Conservation (phyloP, 139 green algal species). For the Haematococcus sp. region DNA sequence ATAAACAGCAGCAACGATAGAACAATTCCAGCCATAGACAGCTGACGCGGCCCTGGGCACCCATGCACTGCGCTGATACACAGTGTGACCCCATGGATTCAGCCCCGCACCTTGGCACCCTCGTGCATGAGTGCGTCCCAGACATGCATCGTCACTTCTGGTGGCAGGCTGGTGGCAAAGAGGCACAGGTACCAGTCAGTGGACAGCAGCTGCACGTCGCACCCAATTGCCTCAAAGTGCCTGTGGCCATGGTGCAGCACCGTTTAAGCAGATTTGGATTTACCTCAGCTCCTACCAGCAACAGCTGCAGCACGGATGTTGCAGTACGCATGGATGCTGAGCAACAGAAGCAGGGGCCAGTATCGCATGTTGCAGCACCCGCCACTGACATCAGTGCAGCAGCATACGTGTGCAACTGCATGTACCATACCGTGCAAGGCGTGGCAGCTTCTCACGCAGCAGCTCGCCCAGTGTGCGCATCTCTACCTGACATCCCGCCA, state of each 20-base stretch:
- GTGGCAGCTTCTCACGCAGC: background rate
- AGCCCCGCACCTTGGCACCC: constrained; percentile 69
- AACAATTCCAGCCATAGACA: too few species aligned
- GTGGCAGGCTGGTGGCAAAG: constrained; percentile 68
- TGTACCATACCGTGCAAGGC: background rate
- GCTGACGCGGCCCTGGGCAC: too few species aligned
- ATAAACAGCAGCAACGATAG: background rate
- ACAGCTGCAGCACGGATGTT: too few species aligned
- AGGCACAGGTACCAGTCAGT: constrained; percentile 88
- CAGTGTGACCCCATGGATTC: background rate
- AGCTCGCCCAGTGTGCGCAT: constrained; percentile 52
- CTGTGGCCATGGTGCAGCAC: constrained; percentile 49
- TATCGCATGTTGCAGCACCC: too few species aligned
- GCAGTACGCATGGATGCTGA: too few species aligned
- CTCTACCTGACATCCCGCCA: constrained; percentile 79
- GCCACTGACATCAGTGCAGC: too few species aligned
- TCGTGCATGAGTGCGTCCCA: constrained; percentile 74
- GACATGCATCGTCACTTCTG: constrained; percentile 55
- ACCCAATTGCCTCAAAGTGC: constrained; percentile 50
- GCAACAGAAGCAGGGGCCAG: too few species aligned
- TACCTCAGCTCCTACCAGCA: too few species aligned
- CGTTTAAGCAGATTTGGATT: too few species aligned
- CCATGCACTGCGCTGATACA: background rate
- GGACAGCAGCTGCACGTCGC: constrained; percentile 75
- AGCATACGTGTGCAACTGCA: background rate